phyloP scores from a whole-genome alignment of 176 grass and related monocot genomes.

The Elymus sibiricus region DNA sequence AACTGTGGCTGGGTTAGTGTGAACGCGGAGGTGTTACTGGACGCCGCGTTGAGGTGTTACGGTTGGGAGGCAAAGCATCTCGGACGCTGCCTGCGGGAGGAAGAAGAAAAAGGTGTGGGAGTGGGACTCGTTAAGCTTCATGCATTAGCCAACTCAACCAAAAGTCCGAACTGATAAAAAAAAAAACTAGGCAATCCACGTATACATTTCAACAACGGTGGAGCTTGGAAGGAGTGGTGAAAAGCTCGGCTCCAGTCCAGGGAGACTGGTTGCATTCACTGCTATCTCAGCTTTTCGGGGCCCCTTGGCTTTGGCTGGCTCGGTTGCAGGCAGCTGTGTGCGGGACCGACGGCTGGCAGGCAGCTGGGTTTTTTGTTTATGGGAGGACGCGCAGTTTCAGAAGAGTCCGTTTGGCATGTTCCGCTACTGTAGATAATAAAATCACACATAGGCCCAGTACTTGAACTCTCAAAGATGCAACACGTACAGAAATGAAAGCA shows the following conservation, averaged over 20 bases:
- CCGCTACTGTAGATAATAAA: neutral
- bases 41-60: neutral
- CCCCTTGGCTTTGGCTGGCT: too few species aligned
- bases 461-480: too few species aligned
- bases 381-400: neutral
- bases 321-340: neutral
- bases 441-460: neutral
- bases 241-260: neutral
- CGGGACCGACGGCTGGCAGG: neutral
- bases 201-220: too few species aligned
- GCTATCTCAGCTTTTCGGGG: neutral
- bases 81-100: neutral
- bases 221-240: neutral
- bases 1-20: neutral
- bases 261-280: slow-evolving; percentile 20
- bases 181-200: too few species aligned
- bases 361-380: neutral
- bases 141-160: too few species aligned
- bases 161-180: too few species aligned
- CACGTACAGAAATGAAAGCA: neutral
- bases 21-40: neutral
- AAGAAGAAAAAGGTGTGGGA: neutral
- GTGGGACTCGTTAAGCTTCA: too few species aligned
- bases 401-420: neutral
- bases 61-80: slow-evolving; percentile 27